A percentile compares a stretch with the other conserved stretches of the same genome.
These are phyloP conservation scores for Solanum hybrid DNA, from an alignment of 305 asterid genomes.

Conservation along the genomic window DNA sequence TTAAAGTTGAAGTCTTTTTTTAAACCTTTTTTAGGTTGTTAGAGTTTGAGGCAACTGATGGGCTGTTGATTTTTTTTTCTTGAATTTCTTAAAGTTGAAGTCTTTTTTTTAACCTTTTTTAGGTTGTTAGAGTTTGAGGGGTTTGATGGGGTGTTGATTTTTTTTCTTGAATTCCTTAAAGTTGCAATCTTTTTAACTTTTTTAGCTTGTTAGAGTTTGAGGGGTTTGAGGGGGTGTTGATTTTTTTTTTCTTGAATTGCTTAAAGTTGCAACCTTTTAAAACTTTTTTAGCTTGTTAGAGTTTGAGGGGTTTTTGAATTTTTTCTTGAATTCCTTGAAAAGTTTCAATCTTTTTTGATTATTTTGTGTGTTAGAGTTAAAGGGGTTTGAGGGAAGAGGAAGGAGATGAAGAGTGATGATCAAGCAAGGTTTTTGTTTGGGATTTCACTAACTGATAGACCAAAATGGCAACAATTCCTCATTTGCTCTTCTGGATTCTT, in stretches of 20 bases:
- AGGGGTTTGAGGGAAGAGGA: background rate
- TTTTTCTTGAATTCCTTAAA: background rate
- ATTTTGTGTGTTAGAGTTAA: background rate
- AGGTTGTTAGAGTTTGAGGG: background rate
- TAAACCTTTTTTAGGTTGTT: background rate
- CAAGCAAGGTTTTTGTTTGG: conserved; percentile 68
- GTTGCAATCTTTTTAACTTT: background rate
- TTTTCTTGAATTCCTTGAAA: background rate
- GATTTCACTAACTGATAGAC: conserved; percentile 55
- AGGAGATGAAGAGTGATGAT: conserved; percentile 65
- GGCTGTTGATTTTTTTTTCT: too few species aligned
- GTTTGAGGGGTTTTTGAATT: background rate
- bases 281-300: background rate
- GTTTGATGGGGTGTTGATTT: background rate
- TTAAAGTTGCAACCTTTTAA: background rate
- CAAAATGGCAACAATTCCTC: conserved; percentile 77
- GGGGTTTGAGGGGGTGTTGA: background rate
- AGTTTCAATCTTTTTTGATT: background rate
- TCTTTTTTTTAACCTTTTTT: too few species aligned
- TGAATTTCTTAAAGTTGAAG: too few species aligned
- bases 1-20: background rate
- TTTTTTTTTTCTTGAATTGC: background rate
- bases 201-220: background rate
- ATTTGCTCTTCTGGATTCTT: conserved; percentile 77
- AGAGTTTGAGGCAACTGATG: too few species aligned